Base-by-base conservation (phyloP, 2,329 filamentous ascomycete species). In the Alternaria novae-zelandiae region DNA sequence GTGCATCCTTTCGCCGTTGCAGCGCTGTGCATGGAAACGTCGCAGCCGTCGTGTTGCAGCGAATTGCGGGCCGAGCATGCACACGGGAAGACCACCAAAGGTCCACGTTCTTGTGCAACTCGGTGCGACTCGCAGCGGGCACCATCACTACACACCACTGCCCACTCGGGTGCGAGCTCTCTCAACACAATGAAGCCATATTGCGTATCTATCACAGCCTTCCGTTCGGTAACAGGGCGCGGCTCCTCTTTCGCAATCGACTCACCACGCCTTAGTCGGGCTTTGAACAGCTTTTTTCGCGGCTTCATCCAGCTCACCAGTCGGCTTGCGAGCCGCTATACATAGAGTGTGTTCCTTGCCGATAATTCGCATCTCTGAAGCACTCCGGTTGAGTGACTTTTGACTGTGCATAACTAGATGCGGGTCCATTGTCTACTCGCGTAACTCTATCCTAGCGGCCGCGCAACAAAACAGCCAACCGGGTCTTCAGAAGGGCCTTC, bases 81-180 rank as follows among this genome's bases (percentile, higher is more conserved):
- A 46, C 66, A 67, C 66, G 55, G 53, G 61, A 59, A 61, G 36
- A 62, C 46, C 13, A 17, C 61, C 68, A 68, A 68, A 65, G 71
- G 70, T 67, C 73, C 73, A 74, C 69, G 71, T 71, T 62, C 59
- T 66, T 62, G 50, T 63, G 61, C 41, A 23, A 30, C 59, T 58
- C 50, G 65, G 64, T 50, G 59, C 63, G 54, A 59, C 66, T 61
- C 59, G 57, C 67, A 64, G 70, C 64, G 69, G 64, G 65, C 66
- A 67, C 65, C 54, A 69, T 57, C 15, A 62, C 41, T 54, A 50
- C 46, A 49, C 64, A 41, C 47, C 32, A 28, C 41, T 47, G 65
- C 64, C 70, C 65, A 68, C 32, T 61, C 63, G 67, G 67, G 57
- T 74, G 69, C 66, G 66, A 64, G 63, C 64, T 66, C 61, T 63